Evolutionary conservation across 2,329 filamentous ascomycete species (phyloP).

Genomic region (Microascus cirrosus): DNA sequence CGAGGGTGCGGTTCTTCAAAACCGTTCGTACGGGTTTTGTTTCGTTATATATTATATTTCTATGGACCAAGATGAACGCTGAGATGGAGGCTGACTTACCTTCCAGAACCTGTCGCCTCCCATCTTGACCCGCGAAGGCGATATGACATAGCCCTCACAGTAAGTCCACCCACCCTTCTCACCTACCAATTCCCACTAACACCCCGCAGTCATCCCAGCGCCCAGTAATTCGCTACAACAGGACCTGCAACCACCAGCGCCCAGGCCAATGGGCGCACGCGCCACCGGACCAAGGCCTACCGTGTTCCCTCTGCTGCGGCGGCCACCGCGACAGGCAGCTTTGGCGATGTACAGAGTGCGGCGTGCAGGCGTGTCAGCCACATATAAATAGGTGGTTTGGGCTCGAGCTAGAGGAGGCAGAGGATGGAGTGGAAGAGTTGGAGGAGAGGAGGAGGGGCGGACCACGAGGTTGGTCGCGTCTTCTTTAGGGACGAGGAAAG

Average conservation of each 20-base stretch:
- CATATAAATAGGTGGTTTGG: background rate
- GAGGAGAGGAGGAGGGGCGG: background rate
- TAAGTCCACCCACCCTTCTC: background rate
- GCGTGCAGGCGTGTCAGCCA: background rate
- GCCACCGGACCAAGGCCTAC: background rate
- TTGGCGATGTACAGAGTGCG: background rate
- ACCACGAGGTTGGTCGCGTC: background rate
- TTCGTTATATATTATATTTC: too few species aligned
- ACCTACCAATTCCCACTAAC: background rate
- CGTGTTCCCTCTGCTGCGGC: background rate
- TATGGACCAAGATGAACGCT: too few species aligned
- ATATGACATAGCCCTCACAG: background rate
- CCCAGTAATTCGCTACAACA: background rate
- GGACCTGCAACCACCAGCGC: background rate
- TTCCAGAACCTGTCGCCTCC: background rate
- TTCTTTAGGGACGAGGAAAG: background rate
- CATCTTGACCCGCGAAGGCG: background rate
- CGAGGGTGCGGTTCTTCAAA: background rate
- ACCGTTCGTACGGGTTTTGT: background rate
- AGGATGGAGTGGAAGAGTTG: background rate
- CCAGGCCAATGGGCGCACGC: background rate
- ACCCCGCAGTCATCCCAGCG: background rate
- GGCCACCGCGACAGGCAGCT: background rate
- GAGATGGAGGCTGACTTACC: too few species aligned
- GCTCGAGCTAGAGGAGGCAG: background rate